phyloP scores from a whole-genome alignment of 139 green algal species.

The Chlorella sp. region DNA sequence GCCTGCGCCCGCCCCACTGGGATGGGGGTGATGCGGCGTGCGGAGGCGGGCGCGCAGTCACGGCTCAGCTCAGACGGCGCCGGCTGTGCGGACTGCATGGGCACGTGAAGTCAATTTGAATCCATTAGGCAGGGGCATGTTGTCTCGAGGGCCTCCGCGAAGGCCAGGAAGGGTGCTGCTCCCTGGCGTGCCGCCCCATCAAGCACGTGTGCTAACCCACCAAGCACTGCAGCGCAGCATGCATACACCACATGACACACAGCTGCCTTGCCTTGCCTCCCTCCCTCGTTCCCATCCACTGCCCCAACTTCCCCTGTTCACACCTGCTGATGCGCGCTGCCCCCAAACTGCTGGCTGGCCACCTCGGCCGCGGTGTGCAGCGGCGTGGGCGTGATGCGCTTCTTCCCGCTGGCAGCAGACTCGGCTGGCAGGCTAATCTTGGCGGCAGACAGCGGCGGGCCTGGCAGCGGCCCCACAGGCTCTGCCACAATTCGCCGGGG shows the following conservation, averaged over 20 bases:
- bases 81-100: background rate
- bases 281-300: no score
- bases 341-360: background rate
- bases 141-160: background rate
- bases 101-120: background rate
- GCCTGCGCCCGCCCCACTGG: background rate
- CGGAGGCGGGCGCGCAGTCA: background rate
- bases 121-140: background rate
- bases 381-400: conserved; percentile 41
- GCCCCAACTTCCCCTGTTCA: background rate
- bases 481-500: conserved; percentile 6
- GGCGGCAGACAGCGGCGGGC: background rate
- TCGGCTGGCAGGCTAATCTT: conserved; percentile 26
- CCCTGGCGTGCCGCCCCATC: no score
- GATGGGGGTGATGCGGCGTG: conserved; percentile 27
- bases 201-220: no score
- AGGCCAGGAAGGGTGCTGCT: no score
- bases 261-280: background rate
- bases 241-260: background rate
- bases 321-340: background rate
- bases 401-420: conserved; percentile 1
- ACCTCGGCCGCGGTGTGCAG: background rate
- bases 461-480: background rate
- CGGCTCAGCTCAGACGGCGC: conserved; percentile 17
- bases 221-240: no score